Evolutionary conservation across 2,329 filamentous ascomycete species (phyloP).

Genomic region (Grosmannia clavigera): DNA sequence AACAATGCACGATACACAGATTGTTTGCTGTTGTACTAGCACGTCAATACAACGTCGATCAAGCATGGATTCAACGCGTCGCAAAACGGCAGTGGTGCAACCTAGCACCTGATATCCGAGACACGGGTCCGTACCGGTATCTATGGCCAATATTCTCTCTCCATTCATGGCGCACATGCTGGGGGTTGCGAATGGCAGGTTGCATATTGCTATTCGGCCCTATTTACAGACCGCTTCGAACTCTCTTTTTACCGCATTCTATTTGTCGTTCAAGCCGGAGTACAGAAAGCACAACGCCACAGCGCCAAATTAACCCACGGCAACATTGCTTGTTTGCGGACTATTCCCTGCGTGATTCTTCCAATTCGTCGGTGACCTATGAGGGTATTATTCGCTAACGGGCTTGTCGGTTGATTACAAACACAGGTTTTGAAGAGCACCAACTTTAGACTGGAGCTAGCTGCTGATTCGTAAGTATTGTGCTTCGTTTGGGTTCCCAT

Average conservation of each 20-base stretch:
- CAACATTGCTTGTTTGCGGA: background rate
- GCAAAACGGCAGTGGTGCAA: background rate
- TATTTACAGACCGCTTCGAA: conserved; percentile 11
- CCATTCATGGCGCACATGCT: background rate
- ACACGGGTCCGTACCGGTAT: background rate
- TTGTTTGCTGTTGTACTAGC: background rate
- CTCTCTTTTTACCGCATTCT: conserved; percentile 4
- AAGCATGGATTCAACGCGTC: background rate
- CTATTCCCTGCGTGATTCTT: background rate
- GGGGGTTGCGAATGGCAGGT: conserved; percentile 8
- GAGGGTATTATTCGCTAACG: conserved; percentile 5
- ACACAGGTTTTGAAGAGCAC: conserved; percentile 34
- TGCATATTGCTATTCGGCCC: conserved; percentile 15
- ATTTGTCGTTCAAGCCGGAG: background rate
- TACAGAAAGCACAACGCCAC: background rate
- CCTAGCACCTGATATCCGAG: background rate
- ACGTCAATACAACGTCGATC: background rate
- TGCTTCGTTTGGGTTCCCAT: conserved; percentile 9
- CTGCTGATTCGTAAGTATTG: conserved; percentile 44
- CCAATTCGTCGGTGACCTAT: background rate
- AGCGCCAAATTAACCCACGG: background rate
- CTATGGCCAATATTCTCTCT: background rate
- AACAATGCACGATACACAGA: background rate
- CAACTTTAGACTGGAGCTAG: conserved; percentile 39
- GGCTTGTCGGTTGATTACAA: conserved; percentile 5